Conservation (phyloP, 305 asterid genomes). For the Fraxinus platypoda region DNA sequence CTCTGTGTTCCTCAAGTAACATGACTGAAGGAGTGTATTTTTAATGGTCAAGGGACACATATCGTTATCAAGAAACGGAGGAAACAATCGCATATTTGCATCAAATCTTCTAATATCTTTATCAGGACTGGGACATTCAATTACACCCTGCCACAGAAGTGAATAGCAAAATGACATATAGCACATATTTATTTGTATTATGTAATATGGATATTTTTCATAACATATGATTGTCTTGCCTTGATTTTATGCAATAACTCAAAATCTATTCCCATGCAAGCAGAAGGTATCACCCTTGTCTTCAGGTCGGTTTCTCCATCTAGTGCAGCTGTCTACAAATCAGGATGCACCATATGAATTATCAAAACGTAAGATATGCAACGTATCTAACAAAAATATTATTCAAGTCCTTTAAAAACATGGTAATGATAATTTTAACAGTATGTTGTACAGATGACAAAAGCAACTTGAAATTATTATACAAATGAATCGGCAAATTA, state of each 20-base stretch:
- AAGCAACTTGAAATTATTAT: background rate
- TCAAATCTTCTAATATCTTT: constrained; percentile 94
- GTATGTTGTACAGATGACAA: background rate
- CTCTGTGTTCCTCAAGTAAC: constrained; percentile 95
- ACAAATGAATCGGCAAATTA: background rate
- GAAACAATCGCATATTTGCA: constrained; percentile 91
- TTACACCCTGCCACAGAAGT: constrained; percentile 70
- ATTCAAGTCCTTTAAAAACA: background rate
- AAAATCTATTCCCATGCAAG: constrained; percentile 92
- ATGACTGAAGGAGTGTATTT: constrained; percentile 89
- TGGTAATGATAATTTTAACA: constrained; percentile 13
- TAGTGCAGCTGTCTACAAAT: constrained; percentile 83
- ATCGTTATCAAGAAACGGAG: constrained; percentile 97
- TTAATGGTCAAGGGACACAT: constrained; percentile 86
- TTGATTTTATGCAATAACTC: constrained; percentile 89
- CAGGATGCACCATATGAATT: constrained; percentile 15
- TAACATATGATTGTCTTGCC: constrained; percentile 43
- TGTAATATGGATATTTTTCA: background rate
- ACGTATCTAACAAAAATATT: background rate
- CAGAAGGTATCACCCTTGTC: constrained; percentile 85
- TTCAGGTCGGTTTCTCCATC: constrained; percentile 99
- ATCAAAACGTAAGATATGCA: constrained; percentile 16
- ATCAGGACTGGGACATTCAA: constrained; percentile 93
- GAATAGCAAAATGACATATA: constrained; percentile 16
- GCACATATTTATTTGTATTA: background rate